Conservation (phyloP, 2,329 filamentous ascomycete genomes). For the Fusarium subglutinans region DNA sequence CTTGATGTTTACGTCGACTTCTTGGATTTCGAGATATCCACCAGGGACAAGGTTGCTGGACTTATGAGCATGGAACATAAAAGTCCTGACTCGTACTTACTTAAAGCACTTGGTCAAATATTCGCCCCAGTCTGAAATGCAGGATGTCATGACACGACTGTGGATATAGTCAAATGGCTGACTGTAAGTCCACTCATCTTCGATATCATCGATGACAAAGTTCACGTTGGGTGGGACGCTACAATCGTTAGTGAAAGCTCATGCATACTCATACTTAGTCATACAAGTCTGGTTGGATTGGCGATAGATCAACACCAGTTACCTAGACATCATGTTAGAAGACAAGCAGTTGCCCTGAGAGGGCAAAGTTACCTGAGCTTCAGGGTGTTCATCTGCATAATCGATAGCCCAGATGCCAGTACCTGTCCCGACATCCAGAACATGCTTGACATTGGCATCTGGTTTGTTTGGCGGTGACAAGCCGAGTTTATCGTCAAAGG, state of each 20-base stretch:
- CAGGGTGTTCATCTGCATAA: conserved; percentile 25
- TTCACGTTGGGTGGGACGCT: conserved; percentile 24
- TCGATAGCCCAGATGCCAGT: conserved; percentile 37
- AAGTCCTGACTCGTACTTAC: neutral
- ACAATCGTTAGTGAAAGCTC: neutral
- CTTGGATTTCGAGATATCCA: conserved; percentile 33
- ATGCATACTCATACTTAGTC: rapidly evolving
- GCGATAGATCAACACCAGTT: conserved; percentile 20
- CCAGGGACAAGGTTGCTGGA: conserved; percentile 29
- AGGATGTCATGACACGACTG: conserved; percentile 29
- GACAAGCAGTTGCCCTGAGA: neutral
- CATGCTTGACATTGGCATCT: conserved; percentile 11
- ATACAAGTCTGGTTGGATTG: conserved; percentile 29
- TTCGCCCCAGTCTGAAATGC: conserved; percentile 3
- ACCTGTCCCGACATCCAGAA: conserved; percentile 32
- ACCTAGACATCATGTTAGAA: neutral
- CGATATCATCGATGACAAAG: conserved; percentile 30
- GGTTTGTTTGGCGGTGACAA: conserved; percentile 23
- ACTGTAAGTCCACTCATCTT: conserved; percentile 23
- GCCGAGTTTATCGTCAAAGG: conserved; percentile 20
- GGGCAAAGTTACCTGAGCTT: neutral
- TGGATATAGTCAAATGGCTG: conserved; percentile 30
- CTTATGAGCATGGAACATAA: neutral
- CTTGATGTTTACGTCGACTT: conserved; percentile 15
- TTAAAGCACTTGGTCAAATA: conserved; percentile 9